These are phyloP conservation scores for Phlebiopsis flavidoalba DNA, from an alignment of 768 basidiomycete species.

Conservation along the genomic window DNA sequence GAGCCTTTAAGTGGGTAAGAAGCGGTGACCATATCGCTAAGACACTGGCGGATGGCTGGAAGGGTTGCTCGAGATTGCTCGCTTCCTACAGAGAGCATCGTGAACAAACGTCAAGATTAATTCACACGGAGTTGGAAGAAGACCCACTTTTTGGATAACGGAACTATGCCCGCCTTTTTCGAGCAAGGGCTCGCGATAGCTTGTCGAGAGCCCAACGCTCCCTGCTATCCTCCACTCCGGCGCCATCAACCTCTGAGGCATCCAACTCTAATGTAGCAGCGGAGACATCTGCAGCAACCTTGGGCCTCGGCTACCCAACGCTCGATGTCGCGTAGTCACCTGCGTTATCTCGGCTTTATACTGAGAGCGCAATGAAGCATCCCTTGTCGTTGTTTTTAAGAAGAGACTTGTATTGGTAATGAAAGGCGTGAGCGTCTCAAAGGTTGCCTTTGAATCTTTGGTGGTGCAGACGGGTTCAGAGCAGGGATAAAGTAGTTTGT, in stretches of 20 bases:
- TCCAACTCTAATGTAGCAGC: slow-evolving; percentile 48
- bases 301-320: slow-evolving; percentile 76
- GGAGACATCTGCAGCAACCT: slow-evolving; percentile 50
- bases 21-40: slow-evolving; percentile 66
- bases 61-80: slow-evolving; percentile 35
- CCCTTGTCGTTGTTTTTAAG: slow-evolving; percentile 58
- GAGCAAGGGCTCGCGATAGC: slow-evolving; percentile 61
- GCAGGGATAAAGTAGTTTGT: slow-evolving; percentile 83
- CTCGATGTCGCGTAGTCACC: slow-evolving; percentile 59
- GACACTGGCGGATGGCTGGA: slow-evolving; percentile 46
- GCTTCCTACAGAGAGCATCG: slow-evolving; percentile 30
- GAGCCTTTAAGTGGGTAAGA: slow-evolving; percentile 46
- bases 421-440: slow-evolving; percentile 59
- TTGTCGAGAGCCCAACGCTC: slow-evolving; percentile 66
- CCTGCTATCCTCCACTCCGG: slow-evolving; percentile 41
- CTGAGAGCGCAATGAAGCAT: slow-evolving; percentile 52
- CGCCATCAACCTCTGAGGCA: slow-evolving; percentile 17
- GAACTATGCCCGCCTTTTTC: slow-evolving; percentile 75
- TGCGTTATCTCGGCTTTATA: slow-evolving; percentile 46
- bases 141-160: slow-evolving; percentile 76
- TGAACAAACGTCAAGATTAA: not conserved
- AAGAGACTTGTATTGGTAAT: slow-evolving; percentile 71
- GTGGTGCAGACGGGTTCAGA: slow-evolving; percentile 50
- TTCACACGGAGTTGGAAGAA: not conserved
- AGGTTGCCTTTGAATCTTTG: slow-evolving; percentile 17